These are phyloP conservation scores for Pichia exigua DNA, from an alignment of 805 yeast genomes.

Conservation along the genomic window DNA sequence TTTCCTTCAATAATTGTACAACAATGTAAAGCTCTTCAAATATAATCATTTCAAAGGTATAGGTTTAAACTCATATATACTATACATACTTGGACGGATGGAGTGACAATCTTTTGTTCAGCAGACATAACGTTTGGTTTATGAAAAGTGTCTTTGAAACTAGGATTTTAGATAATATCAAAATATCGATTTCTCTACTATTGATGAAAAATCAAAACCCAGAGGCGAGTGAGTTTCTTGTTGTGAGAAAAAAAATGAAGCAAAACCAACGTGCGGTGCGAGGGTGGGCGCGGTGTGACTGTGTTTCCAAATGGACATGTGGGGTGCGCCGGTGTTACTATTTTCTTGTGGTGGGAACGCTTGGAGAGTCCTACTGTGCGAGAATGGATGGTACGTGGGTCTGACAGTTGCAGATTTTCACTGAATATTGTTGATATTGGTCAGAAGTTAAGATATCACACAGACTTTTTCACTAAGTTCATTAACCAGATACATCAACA, in stretches of 20 bases:
- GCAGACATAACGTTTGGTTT: slow-evolving; percentile 31
- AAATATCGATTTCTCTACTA: neutral
- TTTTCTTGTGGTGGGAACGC: neutral
- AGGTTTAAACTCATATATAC: neutral
- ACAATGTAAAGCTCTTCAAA: neutral
- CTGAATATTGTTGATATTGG: neutral
- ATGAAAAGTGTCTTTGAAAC: neutral
- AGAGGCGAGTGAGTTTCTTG: neutral
- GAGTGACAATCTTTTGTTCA: slow-evolving; percentile 26
- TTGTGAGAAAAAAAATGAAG: neutral
- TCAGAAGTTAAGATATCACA: neutral
- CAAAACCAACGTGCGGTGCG: neutral
- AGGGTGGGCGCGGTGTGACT: slow-evolving; percentile 1
- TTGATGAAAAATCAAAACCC: neutral
- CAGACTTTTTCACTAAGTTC: neutral
- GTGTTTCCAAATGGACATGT: neutral
- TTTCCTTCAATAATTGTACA: neutral
- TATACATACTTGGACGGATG: slow-evolving; percentile 81
- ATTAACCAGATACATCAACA: slow-evolving; percentile 8
- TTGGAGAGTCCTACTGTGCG: neutral
- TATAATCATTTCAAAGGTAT: neutral
- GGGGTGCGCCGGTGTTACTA: slow-evolving; percentile 1
- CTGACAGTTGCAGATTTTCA: neutral
- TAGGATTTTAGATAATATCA: neutral
- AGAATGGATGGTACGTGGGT: neutral